These are phyloP conservation scores for Dictyostelium purpureum DNA, from an alignment of 78 protist species.

Conservation along the genomic window DNA sequence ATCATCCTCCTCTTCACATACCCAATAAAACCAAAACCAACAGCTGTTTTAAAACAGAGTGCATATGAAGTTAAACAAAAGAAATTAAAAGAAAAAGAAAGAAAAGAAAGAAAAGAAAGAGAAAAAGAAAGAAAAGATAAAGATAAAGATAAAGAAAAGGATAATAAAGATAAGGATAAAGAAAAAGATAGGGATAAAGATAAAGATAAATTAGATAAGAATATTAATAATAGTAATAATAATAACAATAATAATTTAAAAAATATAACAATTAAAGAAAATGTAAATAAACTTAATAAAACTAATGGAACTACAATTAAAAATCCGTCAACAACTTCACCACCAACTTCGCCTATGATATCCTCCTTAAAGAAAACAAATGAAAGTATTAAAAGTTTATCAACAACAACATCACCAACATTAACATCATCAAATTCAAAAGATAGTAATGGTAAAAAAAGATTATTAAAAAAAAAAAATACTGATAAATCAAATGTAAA, in stretches of 20 bases:
- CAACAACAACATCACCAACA: background rate
- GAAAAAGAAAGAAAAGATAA: background rate
- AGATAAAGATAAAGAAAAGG: background rate
- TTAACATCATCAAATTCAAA: background rate
- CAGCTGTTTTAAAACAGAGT: background rate
- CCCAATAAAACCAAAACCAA: background rate
- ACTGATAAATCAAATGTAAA: background rate
- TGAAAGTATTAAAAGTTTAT: background rate
- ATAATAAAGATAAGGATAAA: background rate
- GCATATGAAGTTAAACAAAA: background rate
- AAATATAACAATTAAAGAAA: background rate
- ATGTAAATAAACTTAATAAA: background rate
- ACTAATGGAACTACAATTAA: background rate
- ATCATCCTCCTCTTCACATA: background rate
- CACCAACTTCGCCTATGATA: background rate
- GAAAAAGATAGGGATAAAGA: conserved; percentile 9
- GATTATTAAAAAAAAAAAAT: background rate
- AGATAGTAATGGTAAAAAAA: background rate
- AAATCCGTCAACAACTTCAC: background rate
- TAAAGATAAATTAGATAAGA: background rate
- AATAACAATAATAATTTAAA: background rate
- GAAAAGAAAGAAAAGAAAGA: background rate
- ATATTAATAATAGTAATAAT: background rate
- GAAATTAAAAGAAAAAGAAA: background rate
- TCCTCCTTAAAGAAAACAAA: background rate